Evolutionary conservation across 2,329 filamentous ascomycete genomes (phyloP), one percentile per base, ranked within the genome.

Genomic region (Calonectria ilicicola): DNA sequence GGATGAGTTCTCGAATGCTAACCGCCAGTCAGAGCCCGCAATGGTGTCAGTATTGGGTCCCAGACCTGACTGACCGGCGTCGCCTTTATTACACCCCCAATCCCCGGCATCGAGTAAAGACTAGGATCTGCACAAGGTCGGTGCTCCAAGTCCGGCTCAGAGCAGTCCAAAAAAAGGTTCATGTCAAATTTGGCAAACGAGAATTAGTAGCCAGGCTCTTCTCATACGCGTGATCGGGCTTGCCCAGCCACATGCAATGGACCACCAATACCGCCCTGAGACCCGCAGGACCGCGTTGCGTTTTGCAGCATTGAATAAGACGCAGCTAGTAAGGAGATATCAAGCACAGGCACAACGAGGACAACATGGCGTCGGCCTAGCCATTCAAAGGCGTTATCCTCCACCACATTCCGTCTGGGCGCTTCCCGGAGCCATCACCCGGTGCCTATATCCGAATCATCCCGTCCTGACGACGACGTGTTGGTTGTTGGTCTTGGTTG

Each of bases 401-500:
- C 46, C 49, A 64, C 47, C 67, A 21, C 26, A 65, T 75, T 75
- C 75, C 51, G 66, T 67, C 69, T 70, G 49, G 67, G 58, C 69
- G 62, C 66, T 58, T 49, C 27, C 44, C 47, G 29, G 27, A 47
- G 63, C 68, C 60, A 69, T 67, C 42, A 46, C 44, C 72, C 64
- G 66, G 64, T 58, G 21, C 32, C 38, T 70, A 62, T 65, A 49
- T 70, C 76, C 75, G 75, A 78, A 29, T 70, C 64, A 63, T 68
- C 67, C 74, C 44, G 58, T 67, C 56, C 42, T 51, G 64, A 23
- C 29, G 53, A 68, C 64, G 70, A 64, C 60, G 49, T 63, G 67
- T 70, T 75, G 53, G 69, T 64, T 65, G 42, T 72, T 75, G 66
- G 73, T 64, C 58, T 44, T n/a, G 42, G 42, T 66, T 46, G 65